Evolutionary conservation across 176 grass and related monocot genomes (phyloP).

Genomic region (Triticum aestivum): DNA sequence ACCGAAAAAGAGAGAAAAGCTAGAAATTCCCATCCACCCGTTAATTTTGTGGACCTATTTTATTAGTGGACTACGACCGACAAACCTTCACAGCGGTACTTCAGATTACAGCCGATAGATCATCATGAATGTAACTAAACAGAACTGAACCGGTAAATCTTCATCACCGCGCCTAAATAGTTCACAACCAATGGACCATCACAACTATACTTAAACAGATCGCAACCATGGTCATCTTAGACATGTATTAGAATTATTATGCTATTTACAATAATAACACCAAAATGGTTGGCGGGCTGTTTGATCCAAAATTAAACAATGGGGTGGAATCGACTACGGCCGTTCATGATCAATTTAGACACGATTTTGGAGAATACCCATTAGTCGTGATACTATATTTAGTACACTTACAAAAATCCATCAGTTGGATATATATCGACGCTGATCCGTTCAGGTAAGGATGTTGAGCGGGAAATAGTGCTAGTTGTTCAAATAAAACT

Average conservation of each 20-base stretch:
- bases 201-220: neutral
- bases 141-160: neutral
- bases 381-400: neutral
- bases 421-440: neutral
- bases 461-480: neutral
- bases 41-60: neutral
- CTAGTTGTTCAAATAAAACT: too few species aligned
- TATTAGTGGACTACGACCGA: neutral
- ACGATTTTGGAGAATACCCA: neutral
- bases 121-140: neutral
- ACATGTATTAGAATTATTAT: neutral
- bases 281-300: neutral
- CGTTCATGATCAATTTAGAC: neutral
- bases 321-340: neutral
- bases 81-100: neutral
- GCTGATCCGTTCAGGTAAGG: neutral
- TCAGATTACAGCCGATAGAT: neutral
- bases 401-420: neutral
- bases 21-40: neutral
- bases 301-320: neutral
- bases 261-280: neutral
- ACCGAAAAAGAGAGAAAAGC: neutral
- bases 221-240: neutral
- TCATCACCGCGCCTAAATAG: neutral
- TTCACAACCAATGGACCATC: neutral